Conservation (phyloP, 1,284 basidiomycete genomes). For the Ustilago esculenta region DNA sequence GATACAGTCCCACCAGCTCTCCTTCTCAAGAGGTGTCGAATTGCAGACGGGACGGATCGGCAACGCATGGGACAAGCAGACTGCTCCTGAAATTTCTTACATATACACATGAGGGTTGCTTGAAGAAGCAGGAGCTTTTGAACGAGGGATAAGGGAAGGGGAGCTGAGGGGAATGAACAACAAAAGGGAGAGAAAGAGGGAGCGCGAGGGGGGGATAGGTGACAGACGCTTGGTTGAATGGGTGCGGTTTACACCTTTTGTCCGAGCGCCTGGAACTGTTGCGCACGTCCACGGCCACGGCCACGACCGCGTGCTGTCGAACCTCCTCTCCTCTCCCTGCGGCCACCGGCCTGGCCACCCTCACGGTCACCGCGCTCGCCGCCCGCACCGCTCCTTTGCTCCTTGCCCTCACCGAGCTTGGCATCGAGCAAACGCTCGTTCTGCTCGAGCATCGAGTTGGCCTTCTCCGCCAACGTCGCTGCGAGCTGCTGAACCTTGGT, state of each 20-base stretch:
- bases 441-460: conserved; percentile 86
- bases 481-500: conserved; percentile 69
- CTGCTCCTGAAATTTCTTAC: conserved; percentile 21
- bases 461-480: conserved; percentile 80
- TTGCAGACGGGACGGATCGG: neutral
- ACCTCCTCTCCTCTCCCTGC: conserved; percentile 58
- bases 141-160: neutral
- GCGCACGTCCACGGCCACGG: conserved; percentile 58
- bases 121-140: conserved; percentile 18
- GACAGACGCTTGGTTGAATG: too few species aligned
- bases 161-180: conserved; percentile 4
- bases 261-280: conserved; percentile 58
- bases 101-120: conserved; percentile 12
- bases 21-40: neutral
- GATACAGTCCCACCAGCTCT: neutral
- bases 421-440: conserved; percentile 93
- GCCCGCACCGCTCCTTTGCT: conserved; percentile 34
- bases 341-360: conserved; percentile 45
- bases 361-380: conserved; percentile 46
- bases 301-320: conserved; percentile 56
- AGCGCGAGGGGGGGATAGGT: neutral
- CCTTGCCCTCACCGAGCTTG: conserved; percentile 75
- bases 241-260: conserved; percentile 53
- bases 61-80: conserved; percentile 8
- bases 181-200: neutral